These are phyloP conservation scores for Cystobasidium onofrii DNA, from an alignment of 768 basidiomycete species.

Conservation along the genomic window DNA sequence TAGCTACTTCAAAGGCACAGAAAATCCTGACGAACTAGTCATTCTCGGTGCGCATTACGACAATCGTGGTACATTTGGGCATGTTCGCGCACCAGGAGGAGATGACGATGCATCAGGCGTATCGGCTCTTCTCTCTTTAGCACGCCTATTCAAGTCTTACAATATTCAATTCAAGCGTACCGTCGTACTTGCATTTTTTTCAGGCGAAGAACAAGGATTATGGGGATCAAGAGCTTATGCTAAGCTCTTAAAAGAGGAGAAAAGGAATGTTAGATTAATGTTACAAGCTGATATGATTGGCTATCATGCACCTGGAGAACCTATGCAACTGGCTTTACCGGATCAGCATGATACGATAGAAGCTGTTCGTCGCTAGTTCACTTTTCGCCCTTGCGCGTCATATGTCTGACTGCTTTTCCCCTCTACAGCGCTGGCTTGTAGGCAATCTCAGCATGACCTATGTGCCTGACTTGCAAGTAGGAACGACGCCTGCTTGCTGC, in stretches of 20 bases:
- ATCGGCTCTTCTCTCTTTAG: background rate
- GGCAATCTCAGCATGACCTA: constrained; percentile 41
- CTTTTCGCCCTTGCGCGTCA: background rate
- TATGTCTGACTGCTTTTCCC: too few species aligned
- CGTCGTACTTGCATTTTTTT: constrained; percentile 40
- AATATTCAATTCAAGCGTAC: constrained; percentile 34
- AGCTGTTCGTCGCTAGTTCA: constrained; percentile 12
- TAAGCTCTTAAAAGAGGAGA: constrained; percentile 22
- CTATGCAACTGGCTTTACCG: constrained; percentile 42
- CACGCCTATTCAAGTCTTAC: constrained; percentile 10
- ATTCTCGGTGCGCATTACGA: constrained; percentile 41
- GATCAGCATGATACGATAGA: constrained; percentile 36
- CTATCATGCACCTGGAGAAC: constrained; percentile 40
- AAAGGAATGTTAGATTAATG: constrained; percentile 33
- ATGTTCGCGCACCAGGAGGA: constrained; percentile 32
- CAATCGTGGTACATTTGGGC: constrained; percentile 38
- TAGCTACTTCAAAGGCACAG: constrained; percentile 17
- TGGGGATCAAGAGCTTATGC: constrained; percentile 37
- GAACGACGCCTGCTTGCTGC: constrained; percentile 41
- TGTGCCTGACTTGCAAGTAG: constrained; percentile 42
- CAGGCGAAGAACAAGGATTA: constrained; percentile 44
- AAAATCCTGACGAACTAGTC: constrained; percentile 35
- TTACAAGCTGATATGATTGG: constrained; percentile 36
- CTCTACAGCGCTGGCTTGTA: constrained; percentile 28
- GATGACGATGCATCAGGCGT: constrained; percentile 34